Base-by-base conservation (phyloP, 805 yeast genomes). In the Candida saitoana region DNA sequence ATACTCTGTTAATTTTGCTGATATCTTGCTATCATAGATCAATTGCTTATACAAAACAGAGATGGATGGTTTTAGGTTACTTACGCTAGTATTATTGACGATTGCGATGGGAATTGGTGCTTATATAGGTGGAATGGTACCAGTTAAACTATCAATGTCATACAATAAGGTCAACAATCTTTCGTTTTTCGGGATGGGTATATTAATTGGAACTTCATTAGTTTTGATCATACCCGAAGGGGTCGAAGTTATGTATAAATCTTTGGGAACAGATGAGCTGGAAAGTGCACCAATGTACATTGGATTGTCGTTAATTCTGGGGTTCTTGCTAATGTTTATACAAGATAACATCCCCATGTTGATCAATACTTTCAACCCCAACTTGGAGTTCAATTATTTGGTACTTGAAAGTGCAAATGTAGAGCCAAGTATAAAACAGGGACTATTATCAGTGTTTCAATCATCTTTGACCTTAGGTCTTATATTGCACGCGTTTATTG, bases 151-250 rank as follows among this genome's bases (percentile, higher is more conserved):
- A 8, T 18, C 45, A 5, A 18, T 45, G 8, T 41, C 49, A 5
- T 12, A 36, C 9, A 25, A 34, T 8, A 22, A 46, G 5, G 52
- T 76, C 31, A 58, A 65, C 25, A 49, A 54, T 31, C 56, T 77
- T 4, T 74, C 85, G 2, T 61, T 73, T 9, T 60, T 80, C 38
- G 79, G 84, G 41, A 69, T 74, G 50, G 88, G 88, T 1, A 61
- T 83, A 16, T 65, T 83, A 40, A 61, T 82, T 4, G 80, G 87
- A 4, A 75, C 87, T 0, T 70, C 84, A 1, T 57, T 82, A 41
- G 65, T 74, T 7, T 64, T 83, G 14, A 75, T 83, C 18, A 69
- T 83, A 15, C 88, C 88, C 1, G 89, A 83, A 55, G 87, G 87
- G 3, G 65, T 77, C 15, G 77, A 72, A 46, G 68, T 72, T 4